Conservation (phyloP, 176 grass and related monocot genomes). For the Bromus sterilis region DNA sequence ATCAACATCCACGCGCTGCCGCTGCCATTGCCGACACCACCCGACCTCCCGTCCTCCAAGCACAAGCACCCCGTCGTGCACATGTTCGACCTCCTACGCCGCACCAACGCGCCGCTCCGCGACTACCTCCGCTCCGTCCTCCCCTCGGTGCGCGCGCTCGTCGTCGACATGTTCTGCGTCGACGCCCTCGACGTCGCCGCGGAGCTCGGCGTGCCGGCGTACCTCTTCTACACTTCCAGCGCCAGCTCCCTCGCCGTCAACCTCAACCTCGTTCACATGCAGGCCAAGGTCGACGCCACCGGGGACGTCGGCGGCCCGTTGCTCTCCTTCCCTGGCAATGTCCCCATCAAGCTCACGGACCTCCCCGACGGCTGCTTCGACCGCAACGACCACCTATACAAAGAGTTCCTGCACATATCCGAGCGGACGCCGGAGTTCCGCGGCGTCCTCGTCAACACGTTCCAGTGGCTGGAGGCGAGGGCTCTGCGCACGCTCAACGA, state of each 20-base stretch:
- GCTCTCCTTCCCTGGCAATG: not conserved
- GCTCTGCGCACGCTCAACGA: constrained; percentile 19
- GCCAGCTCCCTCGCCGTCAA: not conserved
- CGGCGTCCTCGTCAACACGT: constrained; percentile 47
- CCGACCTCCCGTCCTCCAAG: too few relatives aligned
- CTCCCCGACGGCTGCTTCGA: too few relatives aligned
- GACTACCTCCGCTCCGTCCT: not conserved
- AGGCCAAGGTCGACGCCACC: not conserved
- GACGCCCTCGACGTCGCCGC: not conserved
- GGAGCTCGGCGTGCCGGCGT: not conserved
- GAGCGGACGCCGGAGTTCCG: not conserved
- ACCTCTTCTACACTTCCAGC: not conserved
- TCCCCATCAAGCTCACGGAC: too few relatives aligned
- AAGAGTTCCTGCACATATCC: not conserved
- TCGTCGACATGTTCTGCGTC: constrained; percentile 33
- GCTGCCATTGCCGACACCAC: not conserved
- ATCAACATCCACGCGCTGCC: not conserved
- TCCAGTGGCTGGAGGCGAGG: constrained; percentile 25
- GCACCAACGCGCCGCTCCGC: not conserved
- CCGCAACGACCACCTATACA: not conserved
- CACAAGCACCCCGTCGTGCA: too few relatives aligned
- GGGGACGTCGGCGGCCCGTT: not conserved
- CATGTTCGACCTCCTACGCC: not conserved
- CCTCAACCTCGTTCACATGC: not conserved
- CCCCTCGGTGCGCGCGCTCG: not conserved